phyloP scores from a whole-genome alignment of 2,329 filamentous ascomycete genomes.

The Alternaria brassicicola region DNA sequence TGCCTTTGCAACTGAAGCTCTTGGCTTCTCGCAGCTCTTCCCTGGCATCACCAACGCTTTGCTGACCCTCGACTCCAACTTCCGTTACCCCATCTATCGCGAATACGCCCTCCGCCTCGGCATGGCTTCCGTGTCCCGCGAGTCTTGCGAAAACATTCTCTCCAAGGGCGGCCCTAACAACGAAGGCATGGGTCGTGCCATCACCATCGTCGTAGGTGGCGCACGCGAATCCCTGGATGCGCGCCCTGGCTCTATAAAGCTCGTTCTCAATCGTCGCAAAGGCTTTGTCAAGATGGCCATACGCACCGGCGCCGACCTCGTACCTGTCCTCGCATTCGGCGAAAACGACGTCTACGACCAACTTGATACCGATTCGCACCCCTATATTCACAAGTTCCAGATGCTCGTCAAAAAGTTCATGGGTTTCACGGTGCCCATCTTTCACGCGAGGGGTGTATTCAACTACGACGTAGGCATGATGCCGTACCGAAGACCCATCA shows the following conservation, averaged over 20 bases:
- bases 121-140: slow-evolving; percentile 84
- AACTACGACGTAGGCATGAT: slow-evolving; percentile 98
- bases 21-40: slow-evolving; percentile 86
- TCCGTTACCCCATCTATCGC: slow-evolving; percentile 89
- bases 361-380: slow-evolving; percentile 76
- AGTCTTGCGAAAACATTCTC: slow-evolving; percentile 88
- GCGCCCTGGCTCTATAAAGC: slow-evolving; percentile 73
- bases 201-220: slow-evolving; percentile 94
- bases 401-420: slow-evolving; percentile 82
- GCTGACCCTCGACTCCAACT: slow-evolving; percentile 93
- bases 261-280: slow-evolving; percentile 83
- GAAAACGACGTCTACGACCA: slow-evolving; percentile 98
- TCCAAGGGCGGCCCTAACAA: slow-evolving; percentile 76
- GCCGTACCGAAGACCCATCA: slow-evolving; percentile 87
- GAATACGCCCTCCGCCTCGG: slow-evolving; percentile 93
- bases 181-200: slow-evolving; percentile 90
- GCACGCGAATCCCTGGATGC: slow-evolving; percentile 92
- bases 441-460: slow-evolving; percentile 90
- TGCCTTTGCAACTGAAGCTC: slow-evolving; percentile 86
- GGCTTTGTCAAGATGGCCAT: slow-evolving; percentile 95
- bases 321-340: slow-evolving; percentile 89
- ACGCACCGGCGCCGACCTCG: slow-evolving; percentile 88
- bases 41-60: slow-evolving; percentile 94
- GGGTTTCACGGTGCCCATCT: slow-evolving; percentile 90
- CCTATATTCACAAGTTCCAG: slow-evolving; percentile 79